Percentiles rank a stretch among this genome's conserved stretches.
phyloP scores from a whole-genome alignment of 2,329 filamentous ascomycete species.

The Cladophialophora exuberans region DNA sequence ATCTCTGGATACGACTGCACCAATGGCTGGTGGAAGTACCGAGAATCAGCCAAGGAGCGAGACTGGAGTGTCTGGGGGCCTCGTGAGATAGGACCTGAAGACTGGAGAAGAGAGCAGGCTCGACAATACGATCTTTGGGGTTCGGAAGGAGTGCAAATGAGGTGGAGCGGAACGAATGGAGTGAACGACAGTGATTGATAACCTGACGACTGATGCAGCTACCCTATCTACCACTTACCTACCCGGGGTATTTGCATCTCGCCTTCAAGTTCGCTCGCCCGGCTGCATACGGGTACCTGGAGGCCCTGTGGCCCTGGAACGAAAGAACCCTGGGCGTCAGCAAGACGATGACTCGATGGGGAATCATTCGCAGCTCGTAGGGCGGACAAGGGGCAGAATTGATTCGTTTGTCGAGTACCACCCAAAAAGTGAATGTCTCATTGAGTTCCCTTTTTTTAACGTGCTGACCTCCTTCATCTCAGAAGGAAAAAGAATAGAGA shows the following conservation, averaged over 20 bases:
- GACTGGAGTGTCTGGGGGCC: constrained; percentile 14
- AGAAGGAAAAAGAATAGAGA: no score
- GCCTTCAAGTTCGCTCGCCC: background rate
- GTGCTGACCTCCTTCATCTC: no score
- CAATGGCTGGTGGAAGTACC: constrained; percentile 16
- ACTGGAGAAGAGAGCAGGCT: background rate
- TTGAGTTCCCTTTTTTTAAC: no score
- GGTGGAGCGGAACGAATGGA: background rate
- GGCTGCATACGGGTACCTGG: background rate
- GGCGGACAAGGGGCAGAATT: background rate
- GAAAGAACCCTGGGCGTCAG: constrained; percentile 7
- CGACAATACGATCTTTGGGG: background rate
- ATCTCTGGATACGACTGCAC: constrained; percentile 20
- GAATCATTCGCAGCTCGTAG: constrained; percentile 1
- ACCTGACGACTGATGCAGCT: background rate
- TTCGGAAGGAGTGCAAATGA: background rate
- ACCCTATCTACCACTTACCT: no score
- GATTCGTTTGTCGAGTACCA: background rate
- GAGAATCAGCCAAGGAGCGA: constrained; percentile 4
- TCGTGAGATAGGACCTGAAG: constrained; percentile 1
- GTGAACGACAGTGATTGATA: background rate
- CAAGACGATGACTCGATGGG: constrained; percentile 16
- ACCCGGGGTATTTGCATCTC: no score
- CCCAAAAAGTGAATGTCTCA: no score
- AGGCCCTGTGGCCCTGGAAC: background rate